Conservation (phyloP, 2,329 filamentous ascomycete genomes). For the Gyromitra esculenta region DNA sequence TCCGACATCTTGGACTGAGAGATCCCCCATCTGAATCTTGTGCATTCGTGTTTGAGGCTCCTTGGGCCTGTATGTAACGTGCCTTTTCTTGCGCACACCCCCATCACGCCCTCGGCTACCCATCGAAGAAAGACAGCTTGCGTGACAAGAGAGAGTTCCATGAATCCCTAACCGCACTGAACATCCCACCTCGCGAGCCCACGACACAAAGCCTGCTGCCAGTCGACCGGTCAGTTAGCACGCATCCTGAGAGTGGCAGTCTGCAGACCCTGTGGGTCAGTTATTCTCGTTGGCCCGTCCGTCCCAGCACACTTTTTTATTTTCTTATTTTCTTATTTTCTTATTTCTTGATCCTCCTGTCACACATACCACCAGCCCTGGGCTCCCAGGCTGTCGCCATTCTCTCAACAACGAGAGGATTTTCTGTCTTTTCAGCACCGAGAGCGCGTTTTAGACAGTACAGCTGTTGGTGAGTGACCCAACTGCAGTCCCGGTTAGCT, state of each 20-base stretch:
- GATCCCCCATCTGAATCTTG: slow-evolving; percentile 43
- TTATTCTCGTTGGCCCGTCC: slow-evolving; percentile 44
- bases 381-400: slow-evolving; percentile 20
- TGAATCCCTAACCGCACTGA: slow-evolving; percentile 45
- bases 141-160: slow-evolving; percentile 37
- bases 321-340: neutral
- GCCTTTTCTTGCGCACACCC: slow-evolving; percentile 15
- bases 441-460: slow-evolving; percentile 38
- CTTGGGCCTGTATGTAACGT: slow-evolving; percentile 20
- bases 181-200: slow-evolving; percentile 23
- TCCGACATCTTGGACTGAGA: slow-evolving; percentile 32
- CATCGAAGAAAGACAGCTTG: slow-evolving; percentile 43
- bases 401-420: slow-evolving; percentile 33
- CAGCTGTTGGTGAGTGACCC: slow-evolving; percentile 46
- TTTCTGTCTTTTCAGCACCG: slow-evolving; percentile 46
- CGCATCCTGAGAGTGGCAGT: slow-evolving; percentile 28
- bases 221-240: slow-evolving; percentile 36
- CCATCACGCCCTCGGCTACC: slow-evolving; percentile 42
- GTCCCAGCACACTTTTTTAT: slow-evolving; percentile 35
- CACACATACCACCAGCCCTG: slow-evolving; percentile 38
- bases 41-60: slow-evolving; percentile 39
- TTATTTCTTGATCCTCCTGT: slow-evolving; percentile 20
- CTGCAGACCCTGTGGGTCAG: slow-evolving; percentile 43
- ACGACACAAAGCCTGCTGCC: slow-evolving; percentile 28
- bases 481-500: slow-evolving; percentile 50